Evolutionary conservation across 768 basidiomycete species (phyloP).

Genomic region (Tricholoma sp.): DNA sequence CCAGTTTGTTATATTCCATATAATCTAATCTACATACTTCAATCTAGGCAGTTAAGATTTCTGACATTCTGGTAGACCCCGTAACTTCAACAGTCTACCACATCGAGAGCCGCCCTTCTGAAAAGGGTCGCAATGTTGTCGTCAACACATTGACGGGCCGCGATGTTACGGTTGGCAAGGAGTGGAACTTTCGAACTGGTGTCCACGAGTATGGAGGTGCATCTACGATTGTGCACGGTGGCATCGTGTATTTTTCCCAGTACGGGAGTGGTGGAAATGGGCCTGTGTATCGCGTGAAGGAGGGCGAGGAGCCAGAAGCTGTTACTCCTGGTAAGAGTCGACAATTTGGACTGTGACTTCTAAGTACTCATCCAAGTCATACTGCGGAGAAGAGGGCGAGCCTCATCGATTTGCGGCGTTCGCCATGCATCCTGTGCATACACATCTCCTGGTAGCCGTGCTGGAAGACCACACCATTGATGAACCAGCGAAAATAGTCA

Average conservation of each 20-base stretch:
- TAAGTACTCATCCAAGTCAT: not conserved
- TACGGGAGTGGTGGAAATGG: slow-evolving; percentile 35
- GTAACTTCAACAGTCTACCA: slow-evolving; percentile 43
- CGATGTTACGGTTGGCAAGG: slow-evolving; percentile 46
- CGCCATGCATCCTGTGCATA: slow-evolving; percentile 46
- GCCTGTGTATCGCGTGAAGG: slow-evolving; percentile 39
- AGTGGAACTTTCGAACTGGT: slow-evolving; percentile 53
- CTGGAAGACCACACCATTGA: slow-evolving; percentile 67
- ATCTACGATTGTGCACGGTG: slow-evolving; percentile 41
- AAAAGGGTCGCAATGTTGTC: slow-evolving; percentile 47
- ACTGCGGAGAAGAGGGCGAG: slow-evolving; percentile 32
- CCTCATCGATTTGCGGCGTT: slow-evolving; percentile 63
- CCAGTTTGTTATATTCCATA: no score
- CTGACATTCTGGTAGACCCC: slow-evolving; percentile 51
- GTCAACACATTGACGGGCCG: slow-evolving; percentile 42
- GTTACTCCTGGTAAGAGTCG: slow-evolving; percentile 57
- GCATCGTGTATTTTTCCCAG: slow-evolving; percentile 50
- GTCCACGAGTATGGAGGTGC: slow-evolving; percentile 70
- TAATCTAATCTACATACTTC: not conserved
- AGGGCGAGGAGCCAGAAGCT: slow-evolving; percentile 32
- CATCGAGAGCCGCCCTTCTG: slow-evolving; percentile 54
- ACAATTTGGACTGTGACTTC: slow-evolving; percentile 2
- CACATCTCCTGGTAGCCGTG: slow-evolving; percentile 53
- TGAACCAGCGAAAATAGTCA: slow-evolving; percentile 47
- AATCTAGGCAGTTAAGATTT: slow-evolving; percentile 25